Evolutionary conservation across 495 filamentous ascomycete species (phyloP).

Genomic region (Poronia punctata): DNA sequence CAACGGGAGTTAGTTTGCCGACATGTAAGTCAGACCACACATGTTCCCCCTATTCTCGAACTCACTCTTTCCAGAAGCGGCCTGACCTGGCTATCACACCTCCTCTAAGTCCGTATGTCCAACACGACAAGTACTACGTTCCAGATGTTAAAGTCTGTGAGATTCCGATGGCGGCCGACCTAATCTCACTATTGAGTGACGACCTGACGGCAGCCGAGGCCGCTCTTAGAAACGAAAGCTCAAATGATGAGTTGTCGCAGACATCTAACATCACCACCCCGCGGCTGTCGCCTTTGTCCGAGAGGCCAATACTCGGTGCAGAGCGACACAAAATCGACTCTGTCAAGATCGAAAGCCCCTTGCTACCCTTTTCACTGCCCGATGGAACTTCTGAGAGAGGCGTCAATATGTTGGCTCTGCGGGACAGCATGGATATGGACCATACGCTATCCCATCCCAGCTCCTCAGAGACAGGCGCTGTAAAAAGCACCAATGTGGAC

Average conservation of each 20-base stretch:
- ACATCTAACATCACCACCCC: slow-evolving; percentile 1
- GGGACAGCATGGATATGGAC: slow-evolving; percentile 15
- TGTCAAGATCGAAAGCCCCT: slow-evolving; percentile 12
- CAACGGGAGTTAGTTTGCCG: slow-evolving; percentile 21
- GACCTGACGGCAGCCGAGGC: slow-evolving; percentile 45
- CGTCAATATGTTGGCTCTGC: slow-evolving; percentile 3
- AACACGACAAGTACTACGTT: slow-evolving; percentile 33
- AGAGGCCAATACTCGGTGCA: slow-evolving; percentile 4
- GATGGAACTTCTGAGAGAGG: neutral
- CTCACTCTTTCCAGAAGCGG: neutral
- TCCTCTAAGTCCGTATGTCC: slow-evolving; percentile 47
- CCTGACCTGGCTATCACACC: slow-evolving; percentile 41
- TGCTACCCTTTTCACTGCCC: slow-evolving; percentile 14
- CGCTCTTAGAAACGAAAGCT: slow-evolving; percentile 28
- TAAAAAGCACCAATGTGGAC: neutral
- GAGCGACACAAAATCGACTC: slow-evolving; percentile 9
- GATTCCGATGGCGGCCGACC: slow-evolving; percentile 49
- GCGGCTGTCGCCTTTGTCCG: slow-evolving; percentile 7
- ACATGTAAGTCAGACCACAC: slow-evolving; percentile 25
- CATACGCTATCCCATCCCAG: slow-evolving; percentile 1
- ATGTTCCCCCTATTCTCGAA: neutral
- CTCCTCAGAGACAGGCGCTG: neutral
- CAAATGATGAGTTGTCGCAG: neutral
- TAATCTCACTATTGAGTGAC: slow-evolving; percentile 33
- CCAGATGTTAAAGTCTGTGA: slow-evolving; percentile 40